A percentile compares a stretch with the other conserved stretches of the same genome.
Evolutionary conservation across 805 yeast genomes (phyloP).

Genomic region (Starmera pachycereana): DNA sequence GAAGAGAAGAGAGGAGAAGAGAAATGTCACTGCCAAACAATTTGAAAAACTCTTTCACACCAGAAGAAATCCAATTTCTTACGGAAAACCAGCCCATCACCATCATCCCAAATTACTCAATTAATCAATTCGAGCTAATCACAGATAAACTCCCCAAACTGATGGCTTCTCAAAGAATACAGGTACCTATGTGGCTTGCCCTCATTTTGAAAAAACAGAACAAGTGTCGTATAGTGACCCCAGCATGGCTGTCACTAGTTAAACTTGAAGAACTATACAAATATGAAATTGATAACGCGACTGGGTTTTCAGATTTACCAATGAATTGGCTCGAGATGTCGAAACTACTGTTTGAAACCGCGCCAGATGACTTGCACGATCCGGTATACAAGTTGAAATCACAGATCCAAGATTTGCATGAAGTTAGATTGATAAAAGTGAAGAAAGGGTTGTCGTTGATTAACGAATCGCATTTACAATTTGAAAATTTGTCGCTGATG

Average conservation of each 20-base stretch:
- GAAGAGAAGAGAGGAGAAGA: too few relatives aligned
- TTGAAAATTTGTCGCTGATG: constrained; percentile 72
- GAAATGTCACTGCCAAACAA: constrained; percentile 55
- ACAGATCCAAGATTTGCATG: constrained; percentile 73
- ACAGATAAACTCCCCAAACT: constrained; percentile 55
- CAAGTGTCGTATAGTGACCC: constrained; percentile 78
- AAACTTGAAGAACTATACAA: constrained; percentile 49
- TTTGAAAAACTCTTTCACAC: constrained; percentile 47
- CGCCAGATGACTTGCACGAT: constrained; percentile 70
- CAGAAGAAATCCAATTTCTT: constrained; percentile 71
- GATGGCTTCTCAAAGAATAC: constrained; percentile 54
- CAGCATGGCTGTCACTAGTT: constrained; percentile 64
- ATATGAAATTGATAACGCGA: constrained; percentile 49
- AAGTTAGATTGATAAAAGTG: constrained; percentile 71
- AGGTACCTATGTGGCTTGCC: constrained; percentile 85
- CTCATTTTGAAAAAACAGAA: constrained; percentile 72
- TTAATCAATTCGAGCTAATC: constrained; percentile 54
- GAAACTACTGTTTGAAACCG: constrained; percentile 52
- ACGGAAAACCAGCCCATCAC: constrained; percentile 72
- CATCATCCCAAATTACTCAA: constrained; percentile 69
- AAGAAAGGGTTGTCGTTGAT: constrained; percentile 68
- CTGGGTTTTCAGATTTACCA: constrained; percentile 63
- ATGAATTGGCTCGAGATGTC: constrained; percentile 84
- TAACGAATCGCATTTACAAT: constrained; percentile 73
- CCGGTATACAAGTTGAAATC: constrained; percentile 63